phyloP scores from a whole-genome alignment of 257 asterid genomes.

The Rhazya stricta region DNA sequence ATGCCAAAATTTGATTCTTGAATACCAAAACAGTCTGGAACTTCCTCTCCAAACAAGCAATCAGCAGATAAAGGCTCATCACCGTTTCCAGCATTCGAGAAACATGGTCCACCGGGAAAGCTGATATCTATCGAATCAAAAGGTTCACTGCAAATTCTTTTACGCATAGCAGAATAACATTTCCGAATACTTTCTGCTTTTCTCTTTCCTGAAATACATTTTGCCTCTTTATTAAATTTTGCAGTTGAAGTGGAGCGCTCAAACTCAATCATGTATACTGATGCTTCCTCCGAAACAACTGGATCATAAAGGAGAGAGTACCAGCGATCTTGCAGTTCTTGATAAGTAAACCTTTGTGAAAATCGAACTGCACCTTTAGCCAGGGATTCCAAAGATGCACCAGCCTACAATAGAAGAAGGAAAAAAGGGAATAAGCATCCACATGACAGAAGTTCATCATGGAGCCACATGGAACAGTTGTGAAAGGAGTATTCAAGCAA shows the following conservation, averaged over 20 bases:
- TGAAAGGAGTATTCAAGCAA: neutral
- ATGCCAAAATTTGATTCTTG: conserved; percentile 30
- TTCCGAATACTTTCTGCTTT: conserved; percentile 48
- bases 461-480: neutral
- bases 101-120: conserved; percentile 30
- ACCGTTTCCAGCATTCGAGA: conserved; percentile 22
- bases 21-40: conserved; percentile 29
- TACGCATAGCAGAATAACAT: conserved; percentile 58
- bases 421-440: conserved; percentile 2
- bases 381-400: conserved; percentile 83
- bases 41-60: conserved; percentile 25
- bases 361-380: conserved; percentile 83
- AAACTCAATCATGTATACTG: conserved; percentile 47
- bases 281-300: conserved; percentile 47
- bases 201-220: conserved; percentile 44
- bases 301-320: conserved; percentile 79
- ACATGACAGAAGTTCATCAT: neutral
- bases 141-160: conserved; percentile 52
- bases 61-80: conserved; percentile 29
- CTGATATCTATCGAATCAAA: conserved; percentile 29
- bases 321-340: conserved; percentile 75
- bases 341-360: conserved; percentile 53
- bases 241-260: conserved; percentile 31
- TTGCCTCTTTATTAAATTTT: conserved; percentile 32
- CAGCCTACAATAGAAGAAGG: conserved; percentile 44